These are phyloP conservation scores for Phytophthora multivora DNA, from an alignment of 352 stramenopile species.

Conservation along the genomic window DNA sequence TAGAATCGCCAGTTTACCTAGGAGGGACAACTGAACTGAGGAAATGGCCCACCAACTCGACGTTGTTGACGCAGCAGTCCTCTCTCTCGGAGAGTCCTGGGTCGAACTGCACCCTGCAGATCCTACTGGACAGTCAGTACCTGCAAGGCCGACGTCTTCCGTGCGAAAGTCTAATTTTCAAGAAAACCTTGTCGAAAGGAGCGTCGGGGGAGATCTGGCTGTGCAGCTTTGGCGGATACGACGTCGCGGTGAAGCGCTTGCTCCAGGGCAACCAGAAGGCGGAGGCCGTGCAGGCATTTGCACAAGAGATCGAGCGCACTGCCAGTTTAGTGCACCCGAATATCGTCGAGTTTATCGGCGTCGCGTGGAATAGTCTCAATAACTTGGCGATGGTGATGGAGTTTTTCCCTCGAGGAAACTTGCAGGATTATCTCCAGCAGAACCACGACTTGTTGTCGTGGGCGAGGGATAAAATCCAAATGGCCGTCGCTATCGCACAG, in stretches of 20 bases:
- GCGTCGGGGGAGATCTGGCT: slow-evolving; percentile 45
- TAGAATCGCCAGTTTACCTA: neutral
- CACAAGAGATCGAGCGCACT: slow-evolving; percentile 59
- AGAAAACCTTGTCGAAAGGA: slow-evolving; percentile 8
- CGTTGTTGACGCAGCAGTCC: slow-evolving; percentile 3
- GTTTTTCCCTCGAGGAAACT: slow-evolving; percentile 24
- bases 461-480: slow-evolving; percentile 37
- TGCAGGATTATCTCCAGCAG: slow-evolving; percentile 24
- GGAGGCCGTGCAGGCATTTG: slow-evolving; percentile 36
- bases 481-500: slow-evolving; percentile 43
- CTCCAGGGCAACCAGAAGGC: slow-evolving; percentile 31
- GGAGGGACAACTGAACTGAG: neutral
- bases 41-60: slow-evolving; percentile 13
- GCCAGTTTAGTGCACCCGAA: slow-evolving; percentile 56
- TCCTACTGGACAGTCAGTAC: slow-evolving; percentile 14
- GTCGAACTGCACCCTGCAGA: slow-evolving; percentile 27
- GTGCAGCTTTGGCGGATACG: slow-evolving; percentile 32
- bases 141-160: slow-evolving; percentile 26
- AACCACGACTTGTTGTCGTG: slow-evolving; percentile 31
- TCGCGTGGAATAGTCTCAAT: slow-evolving; percentile 48
- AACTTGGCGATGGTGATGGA: slow-evolving; percentile 43
- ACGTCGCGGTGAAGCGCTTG: slow-evolving; percentile 48
- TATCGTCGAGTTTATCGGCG: slow-evolving; percentile 50
- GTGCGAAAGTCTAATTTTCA: slow-evolving; percentile 13
- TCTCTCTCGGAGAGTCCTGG: slow-evolving; percentile 5